Evolutionary conservation across 1,139 yeast species (phyloP).

Genomic region (Meyerozyma smithsonii): DNA sequence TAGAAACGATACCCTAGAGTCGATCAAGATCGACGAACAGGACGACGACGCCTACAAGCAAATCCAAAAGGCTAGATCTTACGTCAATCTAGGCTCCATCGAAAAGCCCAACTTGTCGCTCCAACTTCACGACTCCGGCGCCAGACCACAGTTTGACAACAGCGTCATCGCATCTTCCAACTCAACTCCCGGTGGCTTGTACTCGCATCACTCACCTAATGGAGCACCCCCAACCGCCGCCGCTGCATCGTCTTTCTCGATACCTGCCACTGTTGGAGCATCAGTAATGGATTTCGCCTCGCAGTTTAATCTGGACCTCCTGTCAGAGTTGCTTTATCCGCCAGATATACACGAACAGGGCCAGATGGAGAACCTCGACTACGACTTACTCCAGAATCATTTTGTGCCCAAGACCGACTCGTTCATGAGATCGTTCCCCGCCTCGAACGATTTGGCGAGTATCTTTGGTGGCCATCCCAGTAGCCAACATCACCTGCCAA

Average conservation of each 20-base stretch:
- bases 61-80: slow-evolving; percentile 36
- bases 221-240: slow-evolving; percentile 5
- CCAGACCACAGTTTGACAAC: slow-evolving; percentile 1
- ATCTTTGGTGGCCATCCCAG: slow-evolving; percentile 3
- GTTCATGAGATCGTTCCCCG: slow-evolving; percentile 35
- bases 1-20: slow-evolving; percentile 22
- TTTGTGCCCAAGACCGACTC: slow-evolving; percentile 12
- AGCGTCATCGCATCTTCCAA: slow-evolving; percentile 11
- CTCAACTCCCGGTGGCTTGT: slow-evolving; percentile 17
- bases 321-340: background rate
- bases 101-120: background rate
- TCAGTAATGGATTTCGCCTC: slow-evolving; percentile 6
- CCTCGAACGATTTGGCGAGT: slow-evolving; percentile 31
- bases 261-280: slow-evolving; percentile 11
- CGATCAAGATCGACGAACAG: slow-evolving; percentile 36
- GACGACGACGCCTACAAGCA: slow-evolving; percentile 45
- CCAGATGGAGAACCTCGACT: background rate
- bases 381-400: slow-evolving; percentile 28
- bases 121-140: background rate
- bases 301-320: background rate
- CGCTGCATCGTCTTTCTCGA: slow-evolving; percentile 11
- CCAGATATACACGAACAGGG: background rate
- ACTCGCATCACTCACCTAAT: slow-evolving; percentile 9
- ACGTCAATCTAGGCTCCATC: slow-evolving; percentile 13
- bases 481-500: slow-evolving; percentile 2